phyloP scores from a whole-genome alignment of 345 rosid species.

The Dipteronia dyeriana region DNA sequence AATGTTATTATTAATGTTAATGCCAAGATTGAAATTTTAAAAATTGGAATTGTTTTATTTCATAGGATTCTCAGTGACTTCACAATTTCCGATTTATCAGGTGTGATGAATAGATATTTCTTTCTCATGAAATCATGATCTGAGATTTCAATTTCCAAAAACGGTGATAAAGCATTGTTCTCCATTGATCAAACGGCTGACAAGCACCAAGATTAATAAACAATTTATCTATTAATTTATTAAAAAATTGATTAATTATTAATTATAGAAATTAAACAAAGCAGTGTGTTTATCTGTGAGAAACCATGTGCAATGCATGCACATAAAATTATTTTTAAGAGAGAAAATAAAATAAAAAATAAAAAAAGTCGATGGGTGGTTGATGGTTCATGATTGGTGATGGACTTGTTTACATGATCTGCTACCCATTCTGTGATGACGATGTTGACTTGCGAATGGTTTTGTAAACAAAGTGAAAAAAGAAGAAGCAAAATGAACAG shows the following conservation, averaged over 20 bases:
- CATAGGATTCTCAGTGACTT: no score
- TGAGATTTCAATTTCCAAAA: conserved; percentile 19
- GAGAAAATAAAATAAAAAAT: no score
- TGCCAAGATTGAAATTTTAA: no score
- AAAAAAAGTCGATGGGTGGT: no score
- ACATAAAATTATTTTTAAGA: background rate
- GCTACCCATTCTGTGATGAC: background rate
- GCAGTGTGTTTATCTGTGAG: background rate
- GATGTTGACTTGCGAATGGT: conserved; percentile 25
- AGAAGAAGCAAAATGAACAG: conserved; percentile 15
- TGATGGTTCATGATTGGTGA: background rate
- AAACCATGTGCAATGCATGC: conserved; percentile 22
- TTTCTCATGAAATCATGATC: background rate
- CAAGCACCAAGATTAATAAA: background rate
- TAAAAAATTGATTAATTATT: background rate
- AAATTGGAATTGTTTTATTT: no score
- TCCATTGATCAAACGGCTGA: background rate
- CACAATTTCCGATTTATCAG: no score
- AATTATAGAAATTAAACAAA: background rate
- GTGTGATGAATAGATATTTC: background rate
- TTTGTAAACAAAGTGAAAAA: background rate
- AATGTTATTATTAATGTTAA: no score
- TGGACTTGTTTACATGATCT: background rate
- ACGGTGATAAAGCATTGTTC: background rate
- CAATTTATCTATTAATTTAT: no score